These are phyloP conservation scores for Sistotremastrum suecicum DNA, from an alignment of 768 basidiomycete genomes.

Conservation along the genomic window DNA sequence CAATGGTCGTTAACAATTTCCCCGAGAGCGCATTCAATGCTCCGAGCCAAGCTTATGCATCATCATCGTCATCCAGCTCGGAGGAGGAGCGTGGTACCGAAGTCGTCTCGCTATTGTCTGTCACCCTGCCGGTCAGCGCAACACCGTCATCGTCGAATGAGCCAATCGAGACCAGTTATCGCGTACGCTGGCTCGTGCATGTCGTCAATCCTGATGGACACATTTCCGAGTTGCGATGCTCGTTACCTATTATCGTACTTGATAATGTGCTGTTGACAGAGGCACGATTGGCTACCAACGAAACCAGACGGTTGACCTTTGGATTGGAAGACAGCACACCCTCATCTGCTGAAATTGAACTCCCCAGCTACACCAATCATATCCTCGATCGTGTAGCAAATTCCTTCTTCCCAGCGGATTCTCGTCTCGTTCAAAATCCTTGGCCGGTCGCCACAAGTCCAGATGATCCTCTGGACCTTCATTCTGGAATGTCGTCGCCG, in stretches of 20 bases:
- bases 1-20: constrained; percentile 8
- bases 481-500: constrained; percentile 10
- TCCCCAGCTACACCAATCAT: constrained; percentile 84
- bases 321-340: constrained; percentile 21
- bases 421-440: constrained; percentile 49
- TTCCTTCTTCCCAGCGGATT: constrained; percentile 50
- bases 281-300: constrained; percentile 55
- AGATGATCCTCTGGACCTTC: constrained; percentile 1
- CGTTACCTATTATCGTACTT: constrained; percentile 77
- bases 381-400: constrained; percentile 81
- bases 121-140: constrained; percentile 42
- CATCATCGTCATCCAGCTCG: constrained; percentile 3
- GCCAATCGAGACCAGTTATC: constrained; percentile 64
- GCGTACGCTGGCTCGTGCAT: constrained; percentile 66
- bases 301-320: constrained; percentile 61
- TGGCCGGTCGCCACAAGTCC: constrained; percentile 37
- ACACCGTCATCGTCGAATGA: constrained; percentile 65
- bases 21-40: background rate
- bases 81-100: constrained; percentile 11
- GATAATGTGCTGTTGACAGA: constrained; percentile 62
- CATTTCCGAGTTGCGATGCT: constrained; percentile 88
- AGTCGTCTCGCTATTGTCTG: constrained; percentile 39
- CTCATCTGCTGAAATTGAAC: constrained; percentile 35
- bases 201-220: constrained; percentile 85
- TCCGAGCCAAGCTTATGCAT: constrained; percentile 3